These are phyloP conservation scores for Kuraishia ogatae DNA, from an alignment of 805 yeast species.

Conservation along the genomic window DNA sequence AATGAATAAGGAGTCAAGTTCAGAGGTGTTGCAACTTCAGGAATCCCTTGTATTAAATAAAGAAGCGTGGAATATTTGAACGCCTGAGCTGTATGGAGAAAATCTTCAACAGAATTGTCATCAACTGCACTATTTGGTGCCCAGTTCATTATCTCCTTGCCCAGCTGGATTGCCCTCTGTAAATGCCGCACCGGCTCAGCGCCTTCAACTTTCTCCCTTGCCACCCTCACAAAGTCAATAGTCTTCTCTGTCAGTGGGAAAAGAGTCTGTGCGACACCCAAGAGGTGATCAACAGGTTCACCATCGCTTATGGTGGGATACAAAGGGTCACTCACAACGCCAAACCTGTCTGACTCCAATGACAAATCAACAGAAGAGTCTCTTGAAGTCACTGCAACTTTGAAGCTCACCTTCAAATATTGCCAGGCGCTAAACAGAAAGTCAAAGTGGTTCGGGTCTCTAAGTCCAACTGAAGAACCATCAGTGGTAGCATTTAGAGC, in stretches of 20 bases:
- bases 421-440: slow-evolving; percentile 14
- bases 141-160: not conserved
- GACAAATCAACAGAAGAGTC: slow-evolving; percentile 2
- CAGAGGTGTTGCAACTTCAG: not conserved
- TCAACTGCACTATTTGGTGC: not conserved
- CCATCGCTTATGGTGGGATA: slow-evolving; percentile 8
- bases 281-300: slow-evolving; percentile 12
- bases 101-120: not conserved
- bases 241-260: slow-evolving; percentile 9
- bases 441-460: slow-evolving; percentile 4
- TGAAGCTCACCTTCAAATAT: slow-evolving; percentile 11
- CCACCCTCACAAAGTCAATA: slow-evolving; percentile 7
- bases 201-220: slow-evolving; percentile 3
- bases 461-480: no score
- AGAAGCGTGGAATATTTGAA: not conserved
- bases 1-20: not conserved
- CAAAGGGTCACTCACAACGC: slow-evolving; percentile 3
- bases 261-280: slow-evolving; percentile 10
- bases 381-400: slow-evolving; percentile 5
- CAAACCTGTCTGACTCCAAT: not conserved
- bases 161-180: not conserved
- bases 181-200: not conserved
- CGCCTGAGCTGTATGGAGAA: not conserved
- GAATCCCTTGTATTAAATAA: not conserved
- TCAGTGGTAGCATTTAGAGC: no score